Evolutionary conservation across 805 yeast species (phyloP), one percentile per base, ranked within the genome.

Genomic region (Kurtzmaniella cleridarum): DNA sequence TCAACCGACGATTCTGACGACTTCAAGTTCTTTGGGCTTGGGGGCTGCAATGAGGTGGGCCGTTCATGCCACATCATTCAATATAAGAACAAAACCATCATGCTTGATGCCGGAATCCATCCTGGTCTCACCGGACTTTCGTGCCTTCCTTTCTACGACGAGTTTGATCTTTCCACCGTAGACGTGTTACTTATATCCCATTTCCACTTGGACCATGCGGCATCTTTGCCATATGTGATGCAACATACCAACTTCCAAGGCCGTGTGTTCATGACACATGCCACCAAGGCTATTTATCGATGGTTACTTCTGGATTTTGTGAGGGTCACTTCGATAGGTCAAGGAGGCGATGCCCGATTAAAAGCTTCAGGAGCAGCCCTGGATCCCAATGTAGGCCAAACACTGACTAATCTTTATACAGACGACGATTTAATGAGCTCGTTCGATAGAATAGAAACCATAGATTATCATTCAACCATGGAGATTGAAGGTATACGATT

Each of bases 41-140:
- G 99, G 6, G 99, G 98, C n/a, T 95, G 98, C 46, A 87, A 84
- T 50, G 99, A 93, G 59, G 99, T 93, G 5, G 99, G 99, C 3
- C 67, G 99, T 43, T 87, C 96, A 27, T 91, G 98, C 55, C 98
- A 93, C 55, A 81, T 93, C 32, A 69, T 93, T 26, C 90, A 85
- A 49, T 93, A 84, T 63, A 89, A 88, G 57, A 96, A 95, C 41
- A 91, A 93, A 55, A 90, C 91, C 4, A 82, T 93, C 36, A 93
- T 93, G 98, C 53, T 93, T 36, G 99, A 93, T 63, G 96, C 98
- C 1, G 99, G 99, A 38, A 88, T 93, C 24, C 99, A 93, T 62
- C 99, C 99, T 1, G 98, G 96, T 0, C 78, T 80, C 45, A 74
- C 84, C 26, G 98, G 99, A 2, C 71, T 89, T 47, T 83, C 91